phyloP scores from a whole-genome alignment of 495 filamentous ascomycete species.

The Podospora anserina region DNA sequence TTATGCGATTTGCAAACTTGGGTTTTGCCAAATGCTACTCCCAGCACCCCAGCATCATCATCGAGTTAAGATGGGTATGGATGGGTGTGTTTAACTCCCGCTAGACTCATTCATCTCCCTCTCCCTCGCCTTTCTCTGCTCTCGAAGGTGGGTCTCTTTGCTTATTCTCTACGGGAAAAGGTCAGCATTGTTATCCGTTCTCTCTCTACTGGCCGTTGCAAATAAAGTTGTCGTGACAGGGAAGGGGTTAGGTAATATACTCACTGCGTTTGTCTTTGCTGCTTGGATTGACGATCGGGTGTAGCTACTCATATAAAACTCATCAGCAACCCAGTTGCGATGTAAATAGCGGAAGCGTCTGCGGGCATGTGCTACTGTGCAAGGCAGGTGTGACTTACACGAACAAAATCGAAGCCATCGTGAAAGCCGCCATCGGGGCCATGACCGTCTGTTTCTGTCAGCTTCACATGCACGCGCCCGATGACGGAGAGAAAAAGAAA shows the following conservation, averaged over 20 bases:
- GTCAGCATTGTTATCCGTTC: background rate
- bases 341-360: too few species aligned
- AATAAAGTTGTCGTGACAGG: too few species aligned
- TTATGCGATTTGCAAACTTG: too few species aligned
- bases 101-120: background rate
- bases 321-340: too few species aligned
- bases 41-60: too few species aligned
- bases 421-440: constrained; percentile 47
- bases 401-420: constrained; percentile 48
- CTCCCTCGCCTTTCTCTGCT: background rate
- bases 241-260: background rate
- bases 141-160: background rate
- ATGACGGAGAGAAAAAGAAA: too few species aligned
- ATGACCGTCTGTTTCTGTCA: constrained; percentile 39
- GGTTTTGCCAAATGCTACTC: too few species aligned
- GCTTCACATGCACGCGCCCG: background rate
- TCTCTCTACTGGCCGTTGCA: too few species aligned
- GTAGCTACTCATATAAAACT: constrained; percentile 27
- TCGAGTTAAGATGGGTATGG: too few species aligned
- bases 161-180: background rate
- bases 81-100: too few species aligned
- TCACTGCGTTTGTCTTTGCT: constrained; percentile 43
- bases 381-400: constrained; percentile 22
- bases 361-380: too few species aligned
- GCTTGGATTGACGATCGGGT: constrained; percentile 42